phyloP scores from a whole-genome alignment of 2,329 filamentous ascomycete species.

The Domatiomyces globalis region DNA sequence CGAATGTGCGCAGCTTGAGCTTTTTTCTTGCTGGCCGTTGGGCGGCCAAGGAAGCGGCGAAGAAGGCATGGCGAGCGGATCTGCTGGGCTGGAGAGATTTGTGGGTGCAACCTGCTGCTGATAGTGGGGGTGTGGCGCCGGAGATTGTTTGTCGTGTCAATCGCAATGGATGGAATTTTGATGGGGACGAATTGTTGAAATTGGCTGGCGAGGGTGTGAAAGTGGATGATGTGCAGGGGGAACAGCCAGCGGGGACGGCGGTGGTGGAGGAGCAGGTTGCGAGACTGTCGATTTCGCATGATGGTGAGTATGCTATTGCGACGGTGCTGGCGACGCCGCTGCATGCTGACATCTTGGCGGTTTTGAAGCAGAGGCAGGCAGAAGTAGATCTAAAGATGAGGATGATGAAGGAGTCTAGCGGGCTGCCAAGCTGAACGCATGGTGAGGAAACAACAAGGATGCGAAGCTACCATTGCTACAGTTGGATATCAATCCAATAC shows the following conservation, averaged over 20 bases:
- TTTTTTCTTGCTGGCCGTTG: conserved; percentile 39
- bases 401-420: background rate
- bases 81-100: conserved; percentile 50
- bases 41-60: conserved; percentile 60
- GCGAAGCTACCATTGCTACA: background rate
- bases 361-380: background rate
- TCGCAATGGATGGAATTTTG: conserved; percentile 5
- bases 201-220: background rate
- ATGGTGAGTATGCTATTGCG: conserved; percentile 59
- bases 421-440: background rate
- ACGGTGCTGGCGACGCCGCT: conserved; percentile 26
- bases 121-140: conserved; percentile 1
- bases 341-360: conserved; percentile 8
- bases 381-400: background rate
- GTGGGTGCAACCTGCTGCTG: conserved; percentile 22
- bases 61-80: conserved; percentile 54
- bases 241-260: conserved; percentile 2
- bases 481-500: background rate
- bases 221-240: background rate
- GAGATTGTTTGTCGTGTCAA: conserved; percentile 17
- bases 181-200: background rate
- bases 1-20: conserved; percentile 1
- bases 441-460: background rate
- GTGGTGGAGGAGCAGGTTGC: conserved; percentile 40
- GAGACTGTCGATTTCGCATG: conserved; percentile 71